Percentiles rank a stretch among this genome's conserved stretches.
phyloP scores from a whole-genome alignment of 805 yeast species.

The Ogataea pignaliae region DNA sequence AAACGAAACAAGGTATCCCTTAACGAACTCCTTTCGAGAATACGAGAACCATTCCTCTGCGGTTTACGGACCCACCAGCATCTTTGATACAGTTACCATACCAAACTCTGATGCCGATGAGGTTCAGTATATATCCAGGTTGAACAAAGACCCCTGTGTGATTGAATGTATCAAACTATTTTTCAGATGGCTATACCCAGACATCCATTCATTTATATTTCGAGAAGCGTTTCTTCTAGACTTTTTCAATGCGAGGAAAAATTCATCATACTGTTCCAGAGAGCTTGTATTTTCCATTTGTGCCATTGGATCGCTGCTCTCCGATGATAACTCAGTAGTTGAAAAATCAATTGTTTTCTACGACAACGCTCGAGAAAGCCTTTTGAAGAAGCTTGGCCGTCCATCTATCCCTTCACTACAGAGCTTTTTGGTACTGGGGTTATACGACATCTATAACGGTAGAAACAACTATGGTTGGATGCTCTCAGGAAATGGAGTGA shows the following conservation, averaged over 20 bases:
- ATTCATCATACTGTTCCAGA: slow-evolving; percentile 50
- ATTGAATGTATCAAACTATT: slow-evolving; percentile 15
- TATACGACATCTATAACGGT: slow-evolving; percentile 60
- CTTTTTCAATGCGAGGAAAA: slow-evolving; percentile 51
- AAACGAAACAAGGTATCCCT: too few species aligned
- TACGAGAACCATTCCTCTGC: too few species aligned
- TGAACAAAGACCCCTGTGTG: too few species aligned
- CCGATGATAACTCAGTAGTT: slow-evolving; percentile 39
- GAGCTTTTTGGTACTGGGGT: slow-evolving; percentile 52
- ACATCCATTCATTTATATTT: slow-evolving; percentile 56
- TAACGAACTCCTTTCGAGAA: too few species aligned
- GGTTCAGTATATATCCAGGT: too few species aligned
- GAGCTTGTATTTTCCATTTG: slow-evolving; percentile 52
- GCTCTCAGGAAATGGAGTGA: slow-evolving; percentile 55
- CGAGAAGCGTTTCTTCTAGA: slow-evolving; percentile 59
- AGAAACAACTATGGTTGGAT: slow-evolving; percentile 58
- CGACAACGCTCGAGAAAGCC: slow-evolving; percentile 39
- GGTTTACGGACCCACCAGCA: too few species aligned
- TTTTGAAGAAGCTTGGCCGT: slow-evolving; percentile 39
- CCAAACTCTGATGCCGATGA: too few species aligned
- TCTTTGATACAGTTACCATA: too few species aligned
- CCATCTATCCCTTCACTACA: slow-evolving; percentile 53
- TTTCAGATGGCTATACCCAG: slow-evolving; percentile 65
- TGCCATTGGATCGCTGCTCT: slow-evolving; percentile 53
- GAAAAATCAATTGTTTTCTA: slow-evolving; percentile 41